Conservation (phyloP, 495 filamentous ascomycete species). For the Neurospora hispaniola region DNA sequence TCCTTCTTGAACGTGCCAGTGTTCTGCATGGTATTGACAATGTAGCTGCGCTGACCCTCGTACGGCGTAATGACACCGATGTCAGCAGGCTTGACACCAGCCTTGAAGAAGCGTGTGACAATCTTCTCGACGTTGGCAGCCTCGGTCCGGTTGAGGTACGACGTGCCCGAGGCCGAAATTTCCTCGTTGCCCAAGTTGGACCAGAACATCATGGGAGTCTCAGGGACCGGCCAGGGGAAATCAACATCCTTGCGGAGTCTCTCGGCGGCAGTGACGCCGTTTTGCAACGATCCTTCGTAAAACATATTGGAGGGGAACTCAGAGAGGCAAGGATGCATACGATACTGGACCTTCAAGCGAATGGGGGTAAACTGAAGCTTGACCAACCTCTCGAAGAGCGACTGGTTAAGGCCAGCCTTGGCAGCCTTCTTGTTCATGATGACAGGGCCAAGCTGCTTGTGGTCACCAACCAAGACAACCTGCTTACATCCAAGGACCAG, state of each 20-base stretch:
- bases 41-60: slow-evolving; percentile 95
- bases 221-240: slow-evolving; percentile 93
- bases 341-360: slow-evolving; percentile 93
- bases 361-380: slow-evolving; percentile 88
- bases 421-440: slow-evolving; percentile 99
- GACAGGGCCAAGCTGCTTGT: slow-evolving; percentile 95
- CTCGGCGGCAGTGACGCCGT: slow-evolving; percentile 85
- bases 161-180: slow-evolving; percentile 94
- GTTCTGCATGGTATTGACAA: slow-evolving; percentile 97
- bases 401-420: slow-evolving; percentile 94
- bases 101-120: slow-evolving; percentile 97
- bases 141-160: slow-evolving; percentile 95
- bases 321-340: slow-evolving; percentile 97
- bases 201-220: slow-evolving; percentile 99
- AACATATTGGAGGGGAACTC: slow-evolving; percentile 99
- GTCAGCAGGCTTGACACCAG: slow-evolving; percentile 80
- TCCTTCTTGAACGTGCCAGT: slow-evolving; percentile 97
- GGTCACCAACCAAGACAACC: slow-evolving; percentile 93
- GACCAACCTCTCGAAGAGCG: slow-evolving; percentile 92
- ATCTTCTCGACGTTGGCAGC: slow-evolving; percentile 97
- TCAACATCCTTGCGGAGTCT: slow-evolving; percentile 88
- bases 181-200: slow-evolving; percentile 96
- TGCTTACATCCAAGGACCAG: slow-evolving; percentile 97
- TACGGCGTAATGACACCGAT: slow-evolving; percentile 99
- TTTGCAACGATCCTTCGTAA: slow-evolving; percentile 95